Conservation (phyloP, 352 stramenopile genomes). For the Saprolegnia diclina region DNA sequence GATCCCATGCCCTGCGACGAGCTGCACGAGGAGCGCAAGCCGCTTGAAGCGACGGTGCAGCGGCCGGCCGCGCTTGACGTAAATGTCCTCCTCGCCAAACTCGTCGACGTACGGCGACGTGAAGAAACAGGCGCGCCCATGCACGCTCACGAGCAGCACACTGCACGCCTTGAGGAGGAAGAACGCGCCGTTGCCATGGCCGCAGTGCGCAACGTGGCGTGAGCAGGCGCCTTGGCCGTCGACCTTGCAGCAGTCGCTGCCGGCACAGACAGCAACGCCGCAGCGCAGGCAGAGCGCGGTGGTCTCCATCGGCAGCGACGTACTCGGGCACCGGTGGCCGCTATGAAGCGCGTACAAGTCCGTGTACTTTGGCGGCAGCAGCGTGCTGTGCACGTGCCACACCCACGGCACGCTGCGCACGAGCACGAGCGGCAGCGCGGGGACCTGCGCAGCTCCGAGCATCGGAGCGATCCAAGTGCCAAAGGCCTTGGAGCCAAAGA, state of each 20-base stretch:
- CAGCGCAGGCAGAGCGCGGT: conserved; percentile 73
- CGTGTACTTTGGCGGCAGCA: conserved; percentile 58
- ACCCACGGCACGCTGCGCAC: conserved; percentile 40
- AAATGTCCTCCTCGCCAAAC: conserved; percentile 85
- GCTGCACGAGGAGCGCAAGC: conserved; percentile 55
- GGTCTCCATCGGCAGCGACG: conserved; percentile 67
- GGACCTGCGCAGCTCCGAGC: conserved; percentile 17
- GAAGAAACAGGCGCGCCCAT: conserved; percentile 71
- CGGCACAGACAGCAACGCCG: conserved; percentile 69
- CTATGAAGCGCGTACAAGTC: conserved; percentile 68
- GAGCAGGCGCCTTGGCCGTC: conserved; percentile 72
- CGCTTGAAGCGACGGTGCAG: conserved; percentile 63
- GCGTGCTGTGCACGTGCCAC: conserved; percentile 32
- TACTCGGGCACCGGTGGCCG: conserved; percentile 69
- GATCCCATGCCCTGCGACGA: conserved; percentile 73
- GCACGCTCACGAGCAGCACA: conserved; percentile 60
- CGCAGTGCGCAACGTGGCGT: conserved; percentile 64
- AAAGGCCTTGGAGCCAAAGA: conserved; percentile 46
- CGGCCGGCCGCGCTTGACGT: conserved; percentile 63
- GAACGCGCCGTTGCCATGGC: conserved; percentile 71
- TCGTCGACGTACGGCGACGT: conserved; percentile 80
- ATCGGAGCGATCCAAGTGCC: conserved; percentile 28
- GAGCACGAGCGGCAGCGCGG: conserved; percentile 33
- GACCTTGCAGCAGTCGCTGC: conserved; percentile 69
- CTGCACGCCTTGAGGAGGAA: conserved; percentile 79